Evolutionary conservation across 768 basidiomycete genomes (phyloP), one percentile per base, ranked within the genome.

Genomic region (Pleurotus djamor): DNA sequence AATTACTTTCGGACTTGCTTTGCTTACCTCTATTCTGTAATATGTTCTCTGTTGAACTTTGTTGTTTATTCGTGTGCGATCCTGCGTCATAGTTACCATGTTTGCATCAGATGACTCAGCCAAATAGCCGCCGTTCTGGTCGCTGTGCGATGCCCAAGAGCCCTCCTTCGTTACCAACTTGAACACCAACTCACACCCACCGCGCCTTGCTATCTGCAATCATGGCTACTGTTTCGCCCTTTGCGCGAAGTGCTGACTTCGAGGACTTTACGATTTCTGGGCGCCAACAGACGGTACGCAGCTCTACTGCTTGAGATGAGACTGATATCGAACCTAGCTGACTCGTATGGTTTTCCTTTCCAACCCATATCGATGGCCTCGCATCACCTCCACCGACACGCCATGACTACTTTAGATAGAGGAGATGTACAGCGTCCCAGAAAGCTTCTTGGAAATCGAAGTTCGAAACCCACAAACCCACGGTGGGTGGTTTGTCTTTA

Each of bases 401-500:
- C 34, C 10, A 9, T 36, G 34, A 36, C 4, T 14, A 36, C 3
- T 16, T 52, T 73, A 94, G 89, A 91, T 97, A 67, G 96, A 98
- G 75, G 96, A 98, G 77, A 96, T 97, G 94, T 99, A 98, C 70
- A 92, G 91, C 65, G 89, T 96, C 4, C 96, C 96, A 37, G 96
- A 98, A 75, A 94, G 92, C 68, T 97, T 96, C 72, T 79, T 98
- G 49, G 96, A 98, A 77, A 97, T 99, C 65, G 96, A 99, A 72
- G 94, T 98, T 5, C 81, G 92, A 66, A 97, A 96, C 71, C 96
- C 96, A 5, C 94, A 96, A 74, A 99, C 96, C 0, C 96, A 98
- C 66, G 96, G 96, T 94, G 65, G 65, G 83, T 64, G 48, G 61
- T 59, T 32, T 34, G 50, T 36, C 6, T 14, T 48, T 9, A 41